Conservation (phyloP, 352 stramenopile genomes). For the Globisporangium spiculum region DNA sequence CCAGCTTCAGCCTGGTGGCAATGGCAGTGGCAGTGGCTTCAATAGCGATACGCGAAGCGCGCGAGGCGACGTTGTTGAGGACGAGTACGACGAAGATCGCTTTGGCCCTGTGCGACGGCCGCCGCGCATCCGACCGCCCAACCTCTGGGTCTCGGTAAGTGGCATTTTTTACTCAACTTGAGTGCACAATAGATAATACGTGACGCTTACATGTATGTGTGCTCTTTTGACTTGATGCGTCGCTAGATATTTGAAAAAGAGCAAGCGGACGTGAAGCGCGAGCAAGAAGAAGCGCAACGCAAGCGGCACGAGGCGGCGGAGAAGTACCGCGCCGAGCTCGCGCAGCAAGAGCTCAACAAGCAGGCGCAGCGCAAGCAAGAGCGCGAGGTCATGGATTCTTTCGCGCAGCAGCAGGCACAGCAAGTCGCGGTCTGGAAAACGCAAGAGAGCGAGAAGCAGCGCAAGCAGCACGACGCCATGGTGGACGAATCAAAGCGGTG, state of each 20-base stretch:
- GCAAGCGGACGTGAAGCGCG: conserved; percentile 46
- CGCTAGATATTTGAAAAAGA: conserved; percentile 58
- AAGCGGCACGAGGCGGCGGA: conserved; percentile 35
- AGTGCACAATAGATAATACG: not conserved
- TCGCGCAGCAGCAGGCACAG: conserved; percentile 32
- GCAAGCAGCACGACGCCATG: conserved; percentile 27
- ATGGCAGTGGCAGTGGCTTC: not conserved
- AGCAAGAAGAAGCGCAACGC: conserved; percentile 42
- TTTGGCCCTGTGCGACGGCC: conserved; percentile 47
- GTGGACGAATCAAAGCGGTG: conserved; percentile 39
- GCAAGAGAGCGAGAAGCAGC: conserved; percentile 34
- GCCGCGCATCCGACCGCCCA: conserved; percentile 42
- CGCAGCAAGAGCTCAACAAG: conserved; percentile 46
- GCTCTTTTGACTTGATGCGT: conserved; percentile 1
- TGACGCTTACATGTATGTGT: not conserved
- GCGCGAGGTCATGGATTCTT: conserved; percentile 31
- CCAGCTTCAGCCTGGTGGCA: not conserved
- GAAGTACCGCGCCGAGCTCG: conserved; percentile 37
- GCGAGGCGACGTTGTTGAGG: conserved; percentile 18
- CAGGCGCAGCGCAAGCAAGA: conserved; percentile 24
- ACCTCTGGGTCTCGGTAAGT: conserved; percentile 54
- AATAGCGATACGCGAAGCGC: not conserved
- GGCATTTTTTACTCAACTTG: not conserved
- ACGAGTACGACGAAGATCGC: conserved; percentile 58
- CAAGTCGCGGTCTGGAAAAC: conserved; percentile 45